These are phyloP conservation scores for Aristolochia californica DNA, from an alignment of 164 flowering plant genomes.

Conservation along the genomic window DNA sequence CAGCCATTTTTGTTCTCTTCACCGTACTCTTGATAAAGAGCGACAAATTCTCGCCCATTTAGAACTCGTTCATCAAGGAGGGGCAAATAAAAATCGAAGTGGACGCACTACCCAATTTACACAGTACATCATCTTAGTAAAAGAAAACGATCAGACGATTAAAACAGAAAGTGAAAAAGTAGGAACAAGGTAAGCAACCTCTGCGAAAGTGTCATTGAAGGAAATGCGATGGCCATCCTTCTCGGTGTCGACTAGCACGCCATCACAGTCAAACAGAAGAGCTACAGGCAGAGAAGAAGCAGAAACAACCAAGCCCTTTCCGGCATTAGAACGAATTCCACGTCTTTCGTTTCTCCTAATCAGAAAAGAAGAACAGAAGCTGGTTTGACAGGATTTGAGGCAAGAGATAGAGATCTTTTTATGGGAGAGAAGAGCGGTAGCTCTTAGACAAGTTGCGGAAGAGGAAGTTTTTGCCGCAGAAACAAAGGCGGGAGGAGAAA, in stretches of 20 bases:
- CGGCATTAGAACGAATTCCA: too few relatives aligned
- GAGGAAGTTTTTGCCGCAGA: constrained; percentile 1
- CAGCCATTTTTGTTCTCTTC: too few relatives aligned
- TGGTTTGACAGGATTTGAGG: constrained; percentile 4
- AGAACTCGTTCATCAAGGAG: too few relatives aligned
- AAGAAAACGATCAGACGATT: constrained; percentile 72
- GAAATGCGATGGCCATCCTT: constrained; percentile 92
- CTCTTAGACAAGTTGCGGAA: not conserved
- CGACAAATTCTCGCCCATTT: too few relatives aligned
- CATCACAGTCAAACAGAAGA: constrained; percentile 91
- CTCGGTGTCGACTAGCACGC: constrained; percentile 95
- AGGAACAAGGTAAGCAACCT: constrained; percentile 23
- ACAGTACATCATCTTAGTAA: constrained; percentile 82
- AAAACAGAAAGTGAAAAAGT: not conserved
- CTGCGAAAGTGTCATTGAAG: constrained; percentile 80
- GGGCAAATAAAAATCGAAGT: too few relatives aligned
- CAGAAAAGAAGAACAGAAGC: constrained; percentile 4
- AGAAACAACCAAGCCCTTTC: constrained; percentile 19
- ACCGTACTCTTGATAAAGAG: too few relatives aligned
- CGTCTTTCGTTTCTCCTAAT: not conserved
- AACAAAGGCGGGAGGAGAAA: constrained; percentile 5
- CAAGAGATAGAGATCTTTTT: constrained; percentile 2
- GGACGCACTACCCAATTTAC: too few relatives aligned
- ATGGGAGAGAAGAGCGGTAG: constrained; percentile 3
- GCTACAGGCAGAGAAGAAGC: constrained; percentile 73